These are phyloP conservation scores for Ascobolus immersus DNA, from an alignment of 495 filamentous ascomycete species.

Conservation along the genomic window DNA sequence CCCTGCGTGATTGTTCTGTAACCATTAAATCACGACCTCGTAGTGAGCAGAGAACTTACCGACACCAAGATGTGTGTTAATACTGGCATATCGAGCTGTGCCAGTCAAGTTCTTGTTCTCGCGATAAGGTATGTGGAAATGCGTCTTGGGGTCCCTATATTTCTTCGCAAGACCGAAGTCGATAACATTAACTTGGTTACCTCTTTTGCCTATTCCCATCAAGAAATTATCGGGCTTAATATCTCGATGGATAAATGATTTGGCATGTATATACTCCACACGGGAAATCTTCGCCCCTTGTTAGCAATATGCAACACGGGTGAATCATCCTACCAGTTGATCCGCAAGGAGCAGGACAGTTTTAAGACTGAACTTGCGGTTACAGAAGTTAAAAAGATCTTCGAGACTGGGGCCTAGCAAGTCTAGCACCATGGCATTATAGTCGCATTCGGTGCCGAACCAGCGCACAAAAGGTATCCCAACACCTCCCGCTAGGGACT, in stretches of 20 bases:
- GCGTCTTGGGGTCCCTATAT: constrained; percentile 98
- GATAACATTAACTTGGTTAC: constrained; percentile 99
- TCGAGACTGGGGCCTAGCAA: constrained; percentile 92
- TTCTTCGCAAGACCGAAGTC: constrained; percentile 99
- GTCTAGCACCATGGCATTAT: constrained; percentile 99
- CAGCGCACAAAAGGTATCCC: constrained; percentile 98
- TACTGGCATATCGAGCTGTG: constrained; percentile 94
- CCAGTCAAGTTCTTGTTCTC: constrained; percentile 99
- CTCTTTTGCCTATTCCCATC: constrained; percentile 99
- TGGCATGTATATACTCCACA: constrained; percentile 99
- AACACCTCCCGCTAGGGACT: constrained; percentile 75
- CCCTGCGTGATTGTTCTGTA: constrained; percentile 87
- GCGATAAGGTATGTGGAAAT: constrained; percentile 98
- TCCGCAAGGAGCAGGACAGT: constrained; percentile 95
- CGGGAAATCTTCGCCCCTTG: constrained; percentile 48
- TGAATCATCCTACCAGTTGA: constrained; percentile 35
- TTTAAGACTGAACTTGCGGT: constrained; percentile 98
- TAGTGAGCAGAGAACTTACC: constrained; percentile 27
- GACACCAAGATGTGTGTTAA: constrained; percentile 96
- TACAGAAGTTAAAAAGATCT: constrained; percentile 99
- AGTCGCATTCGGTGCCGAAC: constrained; percentile 99
- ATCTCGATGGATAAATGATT: constrained; percentile 99
- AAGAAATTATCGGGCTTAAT: constrained; percentile 99
- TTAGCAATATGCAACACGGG: background rate
- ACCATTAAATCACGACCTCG: constrained; percentile 1